Evolutionary conservation across 2,329 filamentous ascomycete genomes (phyloP), one percentile per base, ranked within the genome.

Genomic region (Botrytis elliptica): DNA sequence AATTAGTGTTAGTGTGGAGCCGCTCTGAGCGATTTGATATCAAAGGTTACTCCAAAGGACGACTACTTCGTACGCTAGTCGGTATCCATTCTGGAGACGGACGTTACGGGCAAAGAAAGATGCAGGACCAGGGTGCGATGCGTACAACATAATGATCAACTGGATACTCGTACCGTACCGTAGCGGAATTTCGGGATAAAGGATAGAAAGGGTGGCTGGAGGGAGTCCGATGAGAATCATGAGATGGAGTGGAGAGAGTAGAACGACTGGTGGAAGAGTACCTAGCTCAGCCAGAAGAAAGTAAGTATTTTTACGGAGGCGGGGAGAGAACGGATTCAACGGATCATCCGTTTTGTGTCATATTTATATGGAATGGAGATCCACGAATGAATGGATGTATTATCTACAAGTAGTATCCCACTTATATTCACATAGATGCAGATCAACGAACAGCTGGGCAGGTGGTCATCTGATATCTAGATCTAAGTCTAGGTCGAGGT

Each of bases 151-250:
- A n/a, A 29, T 57, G 52, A 57, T 57, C 52, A 57, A 29, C 52
- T 57, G 52, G 25, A 55, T 29, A 33, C 52, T 29, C n/a, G 14
- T 38, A n/a, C 33, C 9, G 29, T n/a, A n/a, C 16, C 5, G 46
- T 29, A 29, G 49, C 65, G 65, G 65, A 40, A 40, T 29, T 18
- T 68, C 46, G 65, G 65, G 46, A 55, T n/a, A 67, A 42, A 67
- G 65, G 49, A 14, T 40, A 67, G 65, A 52, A 20, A 46, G n/a
- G 25, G 16, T 22, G n/a, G 65, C 25, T 66, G 64, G 46, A 59
- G n/a, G 55, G 22, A 55, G 52, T 29, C 14, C 6, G 52, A 57
- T 57, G 52, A 49, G 20, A 49, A 25, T 49, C 20, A 25, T 49
- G 46, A 29, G n/a, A 55, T 29, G 52, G 52, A 29, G 52, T n/a